A percentile compares a stretch with the other conserved stretches of the same genome.
Conservation (phyloP, 139 green algal species). For the Yamagishiella unicocca region DNA sequence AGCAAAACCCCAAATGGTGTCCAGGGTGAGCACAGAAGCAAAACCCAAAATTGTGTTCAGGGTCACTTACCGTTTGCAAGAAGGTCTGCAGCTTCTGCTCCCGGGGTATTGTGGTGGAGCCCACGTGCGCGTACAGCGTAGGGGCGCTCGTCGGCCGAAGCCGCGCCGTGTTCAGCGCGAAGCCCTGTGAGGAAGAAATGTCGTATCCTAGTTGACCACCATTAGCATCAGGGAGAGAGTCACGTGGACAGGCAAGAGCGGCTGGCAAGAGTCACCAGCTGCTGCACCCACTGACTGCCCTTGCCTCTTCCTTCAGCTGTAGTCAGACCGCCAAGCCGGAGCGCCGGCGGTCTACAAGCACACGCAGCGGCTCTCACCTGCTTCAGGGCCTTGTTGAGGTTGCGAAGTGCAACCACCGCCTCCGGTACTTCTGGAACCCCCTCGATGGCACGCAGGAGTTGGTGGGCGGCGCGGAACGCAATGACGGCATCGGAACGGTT, state of each 20-base stretch:
- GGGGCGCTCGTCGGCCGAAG: slow-evolving; percentile 39
- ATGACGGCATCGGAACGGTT: slow-evolving; percentile 18
- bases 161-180: slow-evolving; percentile 23
- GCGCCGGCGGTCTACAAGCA: too few species aligned
- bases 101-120: neutral
- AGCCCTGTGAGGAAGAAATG: slow-evolving; percentile 43
- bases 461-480: slow-evolving; percentile 30
- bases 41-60: neutral
- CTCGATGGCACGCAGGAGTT: neutral
- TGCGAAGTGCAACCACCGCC: slow-evolving; percentile 35
- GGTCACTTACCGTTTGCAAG: slow-evolving; percentile 5
- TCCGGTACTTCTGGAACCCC: slow-evolving; percentile 35
- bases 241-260: too few species aligned
- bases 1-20: too few species aligned
- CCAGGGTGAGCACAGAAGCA: too few species aligned
- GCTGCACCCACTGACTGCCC: neutral
- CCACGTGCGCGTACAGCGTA: slow-evolving; percentile 22
- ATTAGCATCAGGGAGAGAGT: too few species aligned
- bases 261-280: neutral
- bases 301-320: too few species aligned
- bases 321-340: too few species aligned
- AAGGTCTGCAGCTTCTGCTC: slow-evolving; percentile 38
- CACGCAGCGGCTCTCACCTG: slow-evolving; percentile 21
- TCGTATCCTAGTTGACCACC: too few species aligned
- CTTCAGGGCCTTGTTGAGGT: slow-evolving; percentile 47